Evolutionary conservation across 345 rosid genomes (phyloP).

Genomic region (Brassica juncea): DNA sequence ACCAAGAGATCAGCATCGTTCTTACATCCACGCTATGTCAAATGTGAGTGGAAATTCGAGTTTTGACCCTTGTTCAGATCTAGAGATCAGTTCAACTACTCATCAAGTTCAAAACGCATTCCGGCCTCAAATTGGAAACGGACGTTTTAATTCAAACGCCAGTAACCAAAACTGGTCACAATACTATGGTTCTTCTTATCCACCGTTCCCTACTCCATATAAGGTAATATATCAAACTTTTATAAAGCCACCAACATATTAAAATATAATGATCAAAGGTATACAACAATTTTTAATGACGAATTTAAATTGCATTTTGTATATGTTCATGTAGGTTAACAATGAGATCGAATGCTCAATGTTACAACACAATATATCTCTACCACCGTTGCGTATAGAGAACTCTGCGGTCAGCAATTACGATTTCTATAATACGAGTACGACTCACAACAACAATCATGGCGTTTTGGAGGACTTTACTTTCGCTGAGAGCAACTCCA

Average conservation of each 20-base stretch:
- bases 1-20: conserved; percentile 39
- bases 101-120: conserved; percentile 36
- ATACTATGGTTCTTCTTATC: conserved; percentile 31
- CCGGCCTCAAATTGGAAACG: conserved; percentile 30
- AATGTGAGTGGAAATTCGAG: conserved; percentile 36
- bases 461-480: conserved; percentile 51
- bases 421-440: conserved; percentile 30
- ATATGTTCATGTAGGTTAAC: background rate
- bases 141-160: conserved; percentile 31
- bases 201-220: conserved; percentile 29
- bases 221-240: conserved; percentile 20
- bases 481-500: conserved; percentile 48
- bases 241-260: background rate
- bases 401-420: conserved; percentile 49
- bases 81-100: conserved; percentile 37
- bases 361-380: conserved; percentile 38
- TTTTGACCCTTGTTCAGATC: conserved; percentile 39
- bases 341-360: conserved; percentile 18
- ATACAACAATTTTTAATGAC: background rate
- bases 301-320: background rate
- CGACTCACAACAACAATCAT: conserved; percentile 44
- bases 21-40: conserved; percentile 34
- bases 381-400: conserved; percentile 70
- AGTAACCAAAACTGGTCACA: conserved; percentile 36
- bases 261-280: background rate